These are phyloP conservation scores for Fistulifera pelliculosa DNA, from an alignment of 108 stramenopile genomes.

Conservation along the genomic window DNA sequence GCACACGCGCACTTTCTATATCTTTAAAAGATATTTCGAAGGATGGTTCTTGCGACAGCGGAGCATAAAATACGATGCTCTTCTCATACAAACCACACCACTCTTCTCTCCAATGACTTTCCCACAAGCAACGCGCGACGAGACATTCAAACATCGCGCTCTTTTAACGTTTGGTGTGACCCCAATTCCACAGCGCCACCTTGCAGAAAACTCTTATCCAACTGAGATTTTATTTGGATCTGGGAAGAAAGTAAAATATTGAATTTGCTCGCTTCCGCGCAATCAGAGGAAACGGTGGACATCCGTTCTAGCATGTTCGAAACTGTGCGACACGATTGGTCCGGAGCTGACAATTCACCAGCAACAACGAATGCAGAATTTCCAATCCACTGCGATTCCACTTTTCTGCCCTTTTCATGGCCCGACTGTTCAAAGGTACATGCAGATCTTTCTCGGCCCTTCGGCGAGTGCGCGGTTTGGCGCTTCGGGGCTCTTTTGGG, in stretches of 20 bases:
- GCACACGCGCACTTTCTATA: slow-evolving; percentile 36
- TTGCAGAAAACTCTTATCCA: slow-evolving; percentile 64
- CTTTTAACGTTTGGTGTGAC: slow-evolving; percentile 27
- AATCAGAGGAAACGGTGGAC: slow-evolving; percentile 32
- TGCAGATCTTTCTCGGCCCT: slow-evolving; percentile 19
- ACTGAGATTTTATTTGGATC: slow-evolving; percentile 32
- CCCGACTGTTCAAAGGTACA: slow-evolving; percentile 27
- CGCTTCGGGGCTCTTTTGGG: slow-evolving; percentile 31
- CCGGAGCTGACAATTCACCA: slow-evolving; percentile 57
- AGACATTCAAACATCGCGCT: slow-evolving; percentile 32
- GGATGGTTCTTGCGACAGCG: slow-evolving; percentile 66
- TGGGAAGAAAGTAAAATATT: slow-evolving; percentile 36
- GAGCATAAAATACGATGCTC: slow-evolving; percentile 72
- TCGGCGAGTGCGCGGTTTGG: background rate
- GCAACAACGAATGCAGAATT: slow-evolving; percentile 28
- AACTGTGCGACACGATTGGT: slow-evolving; percentile 58
- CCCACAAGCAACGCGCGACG: slow-evolving; percentile 81
- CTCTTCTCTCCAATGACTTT: slow-evolving; percentile 89
- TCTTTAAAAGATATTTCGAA: slow-evolving; percentile 53
- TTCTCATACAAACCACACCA: slow-evolving; percentile 67
- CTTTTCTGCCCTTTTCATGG: slow-evolving; percentile 8
- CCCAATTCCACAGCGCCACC: slow-evolving; percentile 60
- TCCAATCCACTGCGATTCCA: slow-evolving; percentile 1
- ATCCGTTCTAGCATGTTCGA: slow-evolving; percentile 54
- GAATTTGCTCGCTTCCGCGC: slow-evolving; percentile 16